These are phyloP conservation scores for Phytopythium kandeliae DNA, from an alignment of 352 stramenopile species.

Conservation along the genomic window DNA sequence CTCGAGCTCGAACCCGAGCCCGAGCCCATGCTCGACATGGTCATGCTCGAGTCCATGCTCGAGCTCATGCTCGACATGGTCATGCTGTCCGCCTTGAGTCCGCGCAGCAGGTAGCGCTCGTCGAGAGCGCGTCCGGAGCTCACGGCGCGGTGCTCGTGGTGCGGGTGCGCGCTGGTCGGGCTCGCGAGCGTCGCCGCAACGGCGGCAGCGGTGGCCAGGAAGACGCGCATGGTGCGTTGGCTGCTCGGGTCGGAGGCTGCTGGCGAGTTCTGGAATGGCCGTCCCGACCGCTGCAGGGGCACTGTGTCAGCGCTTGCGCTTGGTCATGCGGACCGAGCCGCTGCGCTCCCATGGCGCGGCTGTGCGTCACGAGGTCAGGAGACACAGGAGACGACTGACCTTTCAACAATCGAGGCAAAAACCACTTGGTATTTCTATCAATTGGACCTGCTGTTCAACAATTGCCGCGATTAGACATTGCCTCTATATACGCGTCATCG, in stretches of 20 bases:
- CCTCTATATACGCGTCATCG: too few relatives aligned
- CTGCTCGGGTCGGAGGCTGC: neutral
- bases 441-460: conserved; percentile 1
- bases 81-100: conserved; percentile 5
- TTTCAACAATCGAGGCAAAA: too few relatives aligned
- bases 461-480: neutral
- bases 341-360: too few relatives aligned
- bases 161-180: neutral
- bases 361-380: too few relatives aligned
- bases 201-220: conserved; percentile 1
- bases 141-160: conserved; percentile 1
- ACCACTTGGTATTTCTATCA: too few relatives aligned
- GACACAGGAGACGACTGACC: too few relatives aligned
- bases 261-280: conserved; percentile 2
- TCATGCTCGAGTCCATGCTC: too few relatives aligned
- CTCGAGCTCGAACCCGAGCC: too few relatives aligned
- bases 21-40: too few relatives aligned
- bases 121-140: neutral
- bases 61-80: too few relatives aligned
- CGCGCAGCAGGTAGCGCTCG: conserved; percentile 6
- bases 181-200: neutral
- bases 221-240: neutral
- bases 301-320: too few relatives aligned
- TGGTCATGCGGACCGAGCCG: too few relatives aligned
- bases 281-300: neutral